Evolutionary conservation across 2,329 filamentous ascomycete species (phyloP).

Genomic region (Grosmannia serpens): DNA sequence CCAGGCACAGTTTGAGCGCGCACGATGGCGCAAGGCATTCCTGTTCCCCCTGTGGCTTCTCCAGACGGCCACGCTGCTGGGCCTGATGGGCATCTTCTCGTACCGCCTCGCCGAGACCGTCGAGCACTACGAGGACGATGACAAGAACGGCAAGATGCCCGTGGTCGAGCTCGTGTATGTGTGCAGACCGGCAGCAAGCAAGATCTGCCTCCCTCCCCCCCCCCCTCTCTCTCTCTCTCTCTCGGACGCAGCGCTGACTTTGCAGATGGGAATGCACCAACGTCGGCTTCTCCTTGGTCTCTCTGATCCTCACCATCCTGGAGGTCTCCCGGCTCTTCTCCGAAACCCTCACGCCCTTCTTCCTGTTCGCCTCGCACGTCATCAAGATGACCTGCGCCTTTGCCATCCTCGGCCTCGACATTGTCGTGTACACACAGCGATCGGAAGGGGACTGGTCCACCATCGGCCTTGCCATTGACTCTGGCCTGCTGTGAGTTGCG

Average conservation of each 20-base stretch:
- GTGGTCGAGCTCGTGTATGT: constrained; percentile 40
- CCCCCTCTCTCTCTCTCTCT: too few species aligned
- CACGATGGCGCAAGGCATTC: constrained; percentile 36
- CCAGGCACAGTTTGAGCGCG: constrained; percentile 39
- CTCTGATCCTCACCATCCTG: constrained; percentile 32
- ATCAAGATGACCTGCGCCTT: constrained; percentile 36
- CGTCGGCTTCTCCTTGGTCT: constrained; percentile 34
- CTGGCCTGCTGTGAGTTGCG: constrained; percentile 32
- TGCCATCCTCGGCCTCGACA: constrained; percentile 37
- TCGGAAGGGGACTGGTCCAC: constrained; percentile 35
- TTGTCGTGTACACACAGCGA: constrained; percentile 35
- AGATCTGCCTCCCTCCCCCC: too few species aligned
- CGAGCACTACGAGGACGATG: constrained; percentile 27
- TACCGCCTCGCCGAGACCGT: constrained; percentile 39
- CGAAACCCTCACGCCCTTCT: constrained; percentile 41
- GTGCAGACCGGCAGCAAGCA: neutral
- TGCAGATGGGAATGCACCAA: constrained; percentile 43
- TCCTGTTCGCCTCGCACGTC: constrained; percentile 38
- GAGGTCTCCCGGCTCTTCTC: constrained; percentile 28
- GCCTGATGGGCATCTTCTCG: constrained; percentile 39
- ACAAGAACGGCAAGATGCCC: constrained; percentile 26
- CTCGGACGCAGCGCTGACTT: neutral
- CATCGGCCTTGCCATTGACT: constrained; percentile 36
- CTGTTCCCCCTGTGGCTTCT: constrained; percentile 38
- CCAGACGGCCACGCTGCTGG: constrained; percentile 33